phyloP scores from a whole-genome alignment of 139 green algal genomes.

The Picochlorum sp. region DNA sequence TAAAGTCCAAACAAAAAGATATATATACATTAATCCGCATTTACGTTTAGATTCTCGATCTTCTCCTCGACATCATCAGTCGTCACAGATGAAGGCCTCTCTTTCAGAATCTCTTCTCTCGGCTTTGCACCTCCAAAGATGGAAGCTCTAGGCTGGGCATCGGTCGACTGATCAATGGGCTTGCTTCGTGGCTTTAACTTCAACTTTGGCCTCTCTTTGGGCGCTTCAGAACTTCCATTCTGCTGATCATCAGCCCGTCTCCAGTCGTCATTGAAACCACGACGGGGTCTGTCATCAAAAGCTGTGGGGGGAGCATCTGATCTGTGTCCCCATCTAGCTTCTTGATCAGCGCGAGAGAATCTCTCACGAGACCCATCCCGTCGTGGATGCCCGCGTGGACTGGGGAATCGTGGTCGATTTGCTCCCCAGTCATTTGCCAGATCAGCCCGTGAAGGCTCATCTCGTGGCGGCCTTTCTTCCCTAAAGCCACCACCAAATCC shows the following conservation, averaged over 20 bases:
- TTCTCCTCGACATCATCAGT: slow-evolving; percentile 42
- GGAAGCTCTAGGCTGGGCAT: slow-evolving; percentile 1
- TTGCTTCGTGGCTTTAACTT: slow-evolving; percentile 52
- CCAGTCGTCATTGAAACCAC: slow-evolving; percentile 13
- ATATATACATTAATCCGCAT: not conserved
- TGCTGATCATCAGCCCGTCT: not conserved
- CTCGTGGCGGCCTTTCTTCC: slow-evolving; percentile 29
- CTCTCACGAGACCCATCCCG: slow-evolving; percentile 19
- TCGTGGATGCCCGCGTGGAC: slow-evolving; percentile 7
- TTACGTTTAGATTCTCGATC: slow-evolving; percentile 43
- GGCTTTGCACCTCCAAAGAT: slow-evolving; percentile 75
- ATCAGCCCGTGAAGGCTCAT: slow-evolving; percentile 50
- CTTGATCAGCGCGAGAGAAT: slow-evolving; percentile 27
- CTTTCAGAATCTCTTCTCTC: slow-evolving; percentile 76
- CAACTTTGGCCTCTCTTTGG: slow-evolving; percentile 36
- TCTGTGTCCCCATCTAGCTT: slow-evolving; percentile 27
- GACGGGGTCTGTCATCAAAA: slow-evolving; percentile 16
- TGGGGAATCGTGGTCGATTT: slow-evolving; percentile 12
- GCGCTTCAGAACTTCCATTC: slow-evolving; percentile 23
- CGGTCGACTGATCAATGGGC: slow-evolving; percentile 16
- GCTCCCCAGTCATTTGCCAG: slow-evolving; percentile 60
- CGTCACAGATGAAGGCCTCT: slow-evolving; percentile 16
- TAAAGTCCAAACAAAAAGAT: not conserved
- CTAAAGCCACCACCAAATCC: slow-evolving; percentile 21
- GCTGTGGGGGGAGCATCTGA: slow-evolving; percentile 20